phyloP scores from a whole-genome alignment of 106 monocot species.

The Dendrobium officinale region DNA sequence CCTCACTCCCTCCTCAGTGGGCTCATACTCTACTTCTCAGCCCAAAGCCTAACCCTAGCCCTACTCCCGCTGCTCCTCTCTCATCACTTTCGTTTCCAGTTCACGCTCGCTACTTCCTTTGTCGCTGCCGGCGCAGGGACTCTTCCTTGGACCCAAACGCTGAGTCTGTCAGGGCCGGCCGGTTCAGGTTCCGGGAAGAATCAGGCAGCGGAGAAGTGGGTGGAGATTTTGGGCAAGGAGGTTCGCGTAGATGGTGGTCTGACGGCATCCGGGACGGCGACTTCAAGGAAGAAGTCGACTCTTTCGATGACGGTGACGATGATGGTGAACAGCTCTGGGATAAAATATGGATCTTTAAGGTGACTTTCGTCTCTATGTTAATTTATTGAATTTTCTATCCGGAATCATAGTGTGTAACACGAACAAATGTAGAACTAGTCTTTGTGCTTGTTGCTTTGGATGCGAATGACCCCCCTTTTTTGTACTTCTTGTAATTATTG shows the following conservation, averaged over 20 bases:
- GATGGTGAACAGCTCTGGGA: slow-evolving; percentile 26
- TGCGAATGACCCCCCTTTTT: too few relatives aligned
- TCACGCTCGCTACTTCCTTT: neutral
- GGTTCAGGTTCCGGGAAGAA: slow-evolving; percentile 21
- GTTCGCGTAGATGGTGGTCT: slow-evolving; percentile 38
- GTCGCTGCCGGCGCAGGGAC: slow-evolving; percentile 16
- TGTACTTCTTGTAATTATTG: too few relatives aligned
- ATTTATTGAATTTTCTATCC: too few relatives aligned
- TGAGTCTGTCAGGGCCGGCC: slow-evolving; percentile 23
- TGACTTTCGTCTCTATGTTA: neutral
- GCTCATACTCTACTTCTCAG: neutral
- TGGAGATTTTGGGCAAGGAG: slow-evolving; percentile 4
- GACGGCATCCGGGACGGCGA: slow-evolving; percentile 18
- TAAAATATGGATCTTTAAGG: slow-evolving; percentile 58
- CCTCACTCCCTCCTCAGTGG: neutral
- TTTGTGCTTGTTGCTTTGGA: too few relatives aligned
- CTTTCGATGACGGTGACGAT: slow-evolving; percentile 24
- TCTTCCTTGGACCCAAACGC: slow-evolving; percentile 26
- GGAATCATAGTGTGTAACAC: too few relatives aligned
- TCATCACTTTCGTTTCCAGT: neutral
- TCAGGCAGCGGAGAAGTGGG: neutral
- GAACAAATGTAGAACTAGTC: too few relatives aligned
- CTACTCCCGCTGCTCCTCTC: neutral
- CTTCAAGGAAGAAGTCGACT: slow-evolving; percentile 20
- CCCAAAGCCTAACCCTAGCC: slow-evolving; percentile 2